Percentiles rank a stretch among this genome's conserved stretches.
Conservation (phyloP, 1,139 yeast species). For the Yamadazyma sp. region DNA sequence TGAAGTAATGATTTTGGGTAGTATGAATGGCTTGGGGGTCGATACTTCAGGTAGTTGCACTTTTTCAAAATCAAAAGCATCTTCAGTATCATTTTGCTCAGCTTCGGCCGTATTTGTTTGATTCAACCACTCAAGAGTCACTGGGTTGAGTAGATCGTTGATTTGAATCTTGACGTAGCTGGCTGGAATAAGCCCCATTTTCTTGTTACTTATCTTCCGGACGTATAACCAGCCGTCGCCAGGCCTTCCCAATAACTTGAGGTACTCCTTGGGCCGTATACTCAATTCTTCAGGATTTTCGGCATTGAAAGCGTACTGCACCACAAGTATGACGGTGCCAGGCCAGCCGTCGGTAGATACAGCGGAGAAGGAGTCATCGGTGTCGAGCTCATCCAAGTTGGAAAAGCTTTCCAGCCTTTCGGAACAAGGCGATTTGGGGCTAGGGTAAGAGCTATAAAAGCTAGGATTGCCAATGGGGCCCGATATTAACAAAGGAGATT, state of each 20-base stretch:
- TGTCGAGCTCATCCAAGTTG: neutral
- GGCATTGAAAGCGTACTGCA: conserved; percentile 36
- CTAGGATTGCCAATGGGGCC: conserved; percentile 1
- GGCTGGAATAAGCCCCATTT: conserved; percentile 44
- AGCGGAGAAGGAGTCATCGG: neutral
- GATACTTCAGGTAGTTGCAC: no score
- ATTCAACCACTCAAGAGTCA: conserved; percentile 40
- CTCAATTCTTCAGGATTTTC: conserved; percentile 35
- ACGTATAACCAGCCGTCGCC: conserved; percentile 48
- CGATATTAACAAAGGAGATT: conserved; percentile 2
- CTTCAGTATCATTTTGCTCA: conserved; percentile 8
- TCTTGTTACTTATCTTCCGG: conserved; percentile 32
- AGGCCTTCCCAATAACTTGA: conserved; percentile 39
- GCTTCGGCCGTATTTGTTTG: conserved; percentile 11
- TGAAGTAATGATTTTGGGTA: neutral
- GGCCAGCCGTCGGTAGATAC: no score
- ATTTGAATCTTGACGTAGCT: conserved; percentile 44
- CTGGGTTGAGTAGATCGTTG: conserved; percentile 39
- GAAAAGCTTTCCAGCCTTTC: conserved; percentile 3
- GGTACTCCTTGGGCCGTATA: conserved; percentile 35
- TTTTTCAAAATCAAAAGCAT: conserved; percentile 18
- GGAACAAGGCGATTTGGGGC: conserved; percentile 2
- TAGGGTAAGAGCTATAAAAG: conserved; percentile 4
- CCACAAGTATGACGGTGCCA: conserved; percentile 25
- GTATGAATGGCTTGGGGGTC: neutral